Conservation (phyloP, 768 basidiomycete species). For the Xerocomellus chrysenteron region DNA sequence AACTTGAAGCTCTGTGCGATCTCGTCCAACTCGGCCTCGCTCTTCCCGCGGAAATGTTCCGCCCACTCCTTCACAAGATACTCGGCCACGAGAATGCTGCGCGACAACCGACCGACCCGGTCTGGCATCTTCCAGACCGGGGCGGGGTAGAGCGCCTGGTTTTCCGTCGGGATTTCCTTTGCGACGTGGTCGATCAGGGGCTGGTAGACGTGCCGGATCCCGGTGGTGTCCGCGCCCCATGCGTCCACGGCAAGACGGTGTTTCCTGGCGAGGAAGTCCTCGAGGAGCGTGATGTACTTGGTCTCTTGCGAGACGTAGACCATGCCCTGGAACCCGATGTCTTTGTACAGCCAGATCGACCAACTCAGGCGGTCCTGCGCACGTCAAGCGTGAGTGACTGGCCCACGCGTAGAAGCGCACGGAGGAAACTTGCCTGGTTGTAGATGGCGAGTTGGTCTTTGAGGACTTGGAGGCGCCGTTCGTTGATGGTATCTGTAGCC, state of each 20-base stretch:
- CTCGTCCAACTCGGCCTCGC: conserved; percentile 60
- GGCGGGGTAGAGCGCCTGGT: conserved; percentile 57
- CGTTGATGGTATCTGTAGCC: conserved; percentile 65
- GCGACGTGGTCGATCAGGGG: conserved; percentile 64
- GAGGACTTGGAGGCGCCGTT: conserved; percentile 60
- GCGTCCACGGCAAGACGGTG: conserved; percentile 74
- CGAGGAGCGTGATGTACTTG: conserved; percentile 69
- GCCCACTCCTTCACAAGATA: conserved; percentile 75
- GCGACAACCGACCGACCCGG: conserved; percentile 56
- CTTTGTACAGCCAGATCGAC: conserved; percentile 89
- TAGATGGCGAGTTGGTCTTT: conserved; percentile 76
- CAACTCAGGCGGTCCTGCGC: conserved; percentile 62
- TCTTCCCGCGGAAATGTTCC: conserved; percentile 61
- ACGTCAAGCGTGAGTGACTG: background rate
- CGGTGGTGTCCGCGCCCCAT: conserved; percentile 69
- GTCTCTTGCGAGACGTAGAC: conserved; percentile 67
- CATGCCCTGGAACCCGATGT: conserved; percentile 88
- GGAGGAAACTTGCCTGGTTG: conserved; percentile 34
- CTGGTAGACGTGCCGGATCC: conserved; percentile 58
- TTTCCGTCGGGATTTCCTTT: conserved; percentile 49
- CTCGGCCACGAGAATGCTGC: conserved; percentile 69
- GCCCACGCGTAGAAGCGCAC: background rate
- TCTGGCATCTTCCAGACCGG: conserved; percentile 62
- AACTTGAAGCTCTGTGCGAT: conserved; percentile 77
- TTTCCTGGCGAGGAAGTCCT: conserved; percentile 72